A percentile compares a stretch with the other conserved stretches of the same genome.
Evolutionary conservation across 140 eudicot genomes (phyloP).

Genomic region (Ambrosia hybrid): DNA sequence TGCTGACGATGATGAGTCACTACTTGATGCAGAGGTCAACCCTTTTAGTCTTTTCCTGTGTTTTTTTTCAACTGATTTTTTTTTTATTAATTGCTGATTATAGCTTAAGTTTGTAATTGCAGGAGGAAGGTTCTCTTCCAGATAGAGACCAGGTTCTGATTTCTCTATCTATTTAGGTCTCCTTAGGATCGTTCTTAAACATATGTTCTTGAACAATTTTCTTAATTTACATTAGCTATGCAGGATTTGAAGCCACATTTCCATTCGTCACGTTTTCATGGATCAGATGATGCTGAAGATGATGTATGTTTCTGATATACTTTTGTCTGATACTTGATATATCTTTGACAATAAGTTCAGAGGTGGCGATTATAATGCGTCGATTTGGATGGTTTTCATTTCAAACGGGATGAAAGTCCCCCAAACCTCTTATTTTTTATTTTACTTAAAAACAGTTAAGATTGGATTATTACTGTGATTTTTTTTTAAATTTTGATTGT

Average conservation of each 20-base stretch:
- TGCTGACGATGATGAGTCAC: constrained; percentile 91
- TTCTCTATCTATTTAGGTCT: constrained; percentile 24
- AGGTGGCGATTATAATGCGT: background rate
- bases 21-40: constrained; percentile 85
- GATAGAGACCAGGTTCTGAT: constrained; percentile 85
- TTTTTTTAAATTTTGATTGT: background rate
- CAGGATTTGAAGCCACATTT: constrained; percentile 98
- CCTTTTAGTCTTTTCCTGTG: background rate
- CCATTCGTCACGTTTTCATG: constrained; percentile 94
- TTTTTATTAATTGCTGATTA: background rate
- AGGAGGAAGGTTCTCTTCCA: constrained; percentile 96
- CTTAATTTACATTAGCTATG: constrained; percentile 26
- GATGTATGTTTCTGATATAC: constrained; percentile 50
- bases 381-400: background rate
- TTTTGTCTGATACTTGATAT: background rate
- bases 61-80: constrained; percentile 11
- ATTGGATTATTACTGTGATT: background rate
- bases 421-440: too few relatives aligned
- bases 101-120: constrained; percentile 34
- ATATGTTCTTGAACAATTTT: constrained; percentile 16
- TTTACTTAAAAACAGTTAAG: background rate
- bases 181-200: constrained; percentile 12
- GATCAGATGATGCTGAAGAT: constrained; percentile 90
- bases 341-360: background rate
- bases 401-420: background rate